Evolutionary conservation across 306 rosid genomes (phyloP).

Genomic region (Sphenostylis stenocarpa): DNA sequence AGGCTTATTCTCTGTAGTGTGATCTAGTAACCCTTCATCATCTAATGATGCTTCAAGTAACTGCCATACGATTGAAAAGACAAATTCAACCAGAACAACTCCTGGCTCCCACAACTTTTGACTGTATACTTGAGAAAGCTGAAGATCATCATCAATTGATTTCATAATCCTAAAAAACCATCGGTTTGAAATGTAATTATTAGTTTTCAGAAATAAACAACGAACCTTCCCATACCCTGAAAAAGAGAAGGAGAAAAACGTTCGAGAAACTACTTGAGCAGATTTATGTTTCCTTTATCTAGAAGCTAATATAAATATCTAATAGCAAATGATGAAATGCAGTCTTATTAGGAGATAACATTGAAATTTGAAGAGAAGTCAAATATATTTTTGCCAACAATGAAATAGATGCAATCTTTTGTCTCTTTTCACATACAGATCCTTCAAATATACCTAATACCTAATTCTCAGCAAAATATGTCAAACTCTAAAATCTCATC

Average conservation of each 20-base stretch:
- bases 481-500: slow-evolving; percentile 18
- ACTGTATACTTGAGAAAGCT: slow-evolving; percentile 66
- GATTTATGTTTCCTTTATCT: slow-evolving; percentile 2
- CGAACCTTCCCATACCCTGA: neutral
- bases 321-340: slow-evolving; percentile 6
- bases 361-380: slow-evolving; percentile 12
- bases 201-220: slow-evolving; percentile 24
- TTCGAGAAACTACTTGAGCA: slow-evolving; percentile 21
- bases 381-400: slow-evolving; percentile 14
- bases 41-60: slow-evolving; percentile 89
- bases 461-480: neutral
- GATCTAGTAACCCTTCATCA: slow-evolving; percentile 78
- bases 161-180: slow-evolving; percentile 72
- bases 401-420: slow-evolving; percentile 8
- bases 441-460: neutral
- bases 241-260: neutral
- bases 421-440: neutral
- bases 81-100: slow-evolving; percentile 72
- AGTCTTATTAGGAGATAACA: neutral
- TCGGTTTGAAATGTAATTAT: slow-evolving; percentile 31
- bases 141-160: slow-evolving; percentile 79
- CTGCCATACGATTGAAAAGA: slow-evolving; percentile 77
- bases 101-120: slow-evolving; percentile 70
- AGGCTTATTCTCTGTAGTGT: slow-evolving; percentile 57
- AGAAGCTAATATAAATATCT: slow-evolving; percentile 7